Evolutionary conservation across 1,284 basidiomycete species (phyloP).

Genomic region (Leccinum cinnamomeum): DNA sequence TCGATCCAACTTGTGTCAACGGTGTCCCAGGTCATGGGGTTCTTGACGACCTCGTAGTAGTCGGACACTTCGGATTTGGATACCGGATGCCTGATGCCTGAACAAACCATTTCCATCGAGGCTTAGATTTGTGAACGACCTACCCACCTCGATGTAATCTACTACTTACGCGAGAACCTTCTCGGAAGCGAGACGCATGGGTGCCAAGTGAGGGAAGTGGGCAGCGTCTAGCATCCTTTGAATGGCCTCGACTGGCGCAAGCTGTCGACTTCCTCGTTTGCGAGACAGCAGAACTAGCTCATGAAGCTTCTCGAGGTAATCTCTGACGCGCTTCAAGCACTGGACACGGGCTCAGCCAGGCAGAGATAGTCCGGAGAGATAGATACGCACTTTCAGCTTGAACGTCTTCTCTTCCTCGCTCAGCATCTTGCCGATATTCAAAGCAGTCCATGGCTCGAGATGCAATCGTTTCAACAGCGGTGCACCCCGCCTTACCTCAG

Average conservation of each 20-base stretch:
- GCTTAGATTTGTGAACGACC: slow-evolving; percentile 41
- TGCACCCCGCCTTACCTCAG: slow-evolving; percentile 90
- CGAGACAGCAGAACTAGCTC: slow-evolving; percentile 71
- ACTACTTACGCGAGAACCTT: slow-evolving; percentile 65
- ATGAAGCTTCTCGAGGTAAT: slow-evolving; percentile 77
- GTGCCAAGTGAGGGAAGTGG: slow-evolving; percentile 67
- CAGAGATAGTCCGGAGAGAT: not conserved
- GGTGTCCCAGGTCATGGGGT: slow-evolving; percentile 87
- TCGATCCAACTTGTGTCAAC: slow-evolving; percentile 77
- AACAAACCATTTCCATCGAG: slow-evolving; percentile 77
- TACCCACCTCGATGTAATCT: not conserved
- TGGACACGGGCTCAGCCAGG: slow-evolving; percentile 35
- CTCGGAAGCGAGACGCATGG: slow-evolving; percentile 67
- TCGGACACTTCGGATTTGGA: slow-evolving; percentile 81
- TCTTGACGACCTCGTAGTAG: slow-evolving; percentile 85
- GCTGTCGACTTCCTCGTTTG: slow-evolving; percentile 85
- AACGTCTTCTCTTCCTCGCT: slow-evolving; percentile 82
- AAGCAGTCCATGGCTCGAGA: slow-evolving; percentile 96
- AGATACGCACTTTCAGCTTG: slow-evolving; percentile 71
- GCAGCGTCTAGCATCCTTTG: slow-evolving; percentile 56
- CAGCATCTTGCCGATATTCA: slow-evolving; percentile 58
- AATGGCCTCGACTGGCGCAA: slow-evolving; percentile 53
- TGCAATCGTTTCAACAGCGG: slow-evolving; percentile 93
- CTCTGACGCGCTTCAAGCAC: slow-evolving; percentile 70
- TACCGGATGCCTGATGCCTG: slow-evolving; percentile 64